These are phyloP conservation scores for Cryptosporidium sp. DNA, from an alignment of 169 alveolate species.

Conservation along the genomic window DNA sequence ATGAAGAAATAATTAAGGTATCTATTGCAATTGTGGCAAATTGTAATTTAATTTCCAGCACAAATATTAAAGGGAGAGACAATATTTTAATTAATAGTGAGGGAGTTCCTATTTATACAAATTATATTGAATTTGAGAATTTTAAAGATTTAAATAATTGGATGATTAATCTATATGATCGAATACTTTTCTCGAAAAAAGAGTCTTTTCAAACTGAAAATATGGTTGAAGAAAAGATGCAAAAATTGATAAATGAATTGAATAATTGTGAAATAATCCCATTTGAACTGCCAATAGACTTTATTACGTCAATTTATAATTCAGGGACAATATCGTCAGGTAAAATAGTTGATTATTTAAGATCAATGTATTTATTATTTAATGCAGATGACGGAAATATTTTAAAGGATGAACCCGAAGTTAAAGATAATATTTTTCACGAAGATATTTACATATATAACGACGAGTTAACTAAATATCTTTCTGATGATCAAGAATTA, in stretches of 20 bases:
- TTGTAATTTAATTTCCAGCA: not conserved
- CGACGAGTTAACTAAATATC: not conserved
- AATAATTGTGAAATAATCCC: conserved; percentile 32
- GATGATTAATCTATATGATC: not conserved
- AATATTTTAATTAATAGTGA: not conserved
- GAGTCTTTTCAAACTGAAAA: not conserved
- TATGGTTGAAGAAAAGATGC: not conserved
- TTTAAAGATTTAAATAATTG: conserved; percentile 12
- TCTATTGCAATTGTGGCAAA: not conserved
- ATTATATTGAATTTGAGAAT: conserved; percentile 41
- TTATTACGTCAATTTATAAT: not conserved
- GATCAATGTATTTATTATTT: not conserved
- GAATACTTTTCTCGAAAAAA: not conserved
- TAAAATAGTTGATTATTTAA: not conserved
- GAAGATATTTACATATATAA: not conserved
- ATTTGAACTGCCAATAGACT: conserved; percentile 28
- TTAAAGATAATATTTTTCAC: not conserved
- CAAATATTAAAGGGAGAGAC: not conserved
- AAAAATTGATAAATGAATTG: not conserved
- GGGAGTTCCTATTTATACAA: not conserved
- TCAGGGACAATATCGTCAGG: not conserved
- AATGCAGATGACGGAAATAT: not conserved
- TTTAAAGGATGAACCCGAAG: not conserved
- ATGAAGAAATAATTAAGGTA: conserved; percentile 6
- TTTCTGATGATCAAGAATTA: not conserved